Conservation (phyloP, 2,329 filamentous ascomycete genomes). For the Helicocarpus griseus region DNA sequence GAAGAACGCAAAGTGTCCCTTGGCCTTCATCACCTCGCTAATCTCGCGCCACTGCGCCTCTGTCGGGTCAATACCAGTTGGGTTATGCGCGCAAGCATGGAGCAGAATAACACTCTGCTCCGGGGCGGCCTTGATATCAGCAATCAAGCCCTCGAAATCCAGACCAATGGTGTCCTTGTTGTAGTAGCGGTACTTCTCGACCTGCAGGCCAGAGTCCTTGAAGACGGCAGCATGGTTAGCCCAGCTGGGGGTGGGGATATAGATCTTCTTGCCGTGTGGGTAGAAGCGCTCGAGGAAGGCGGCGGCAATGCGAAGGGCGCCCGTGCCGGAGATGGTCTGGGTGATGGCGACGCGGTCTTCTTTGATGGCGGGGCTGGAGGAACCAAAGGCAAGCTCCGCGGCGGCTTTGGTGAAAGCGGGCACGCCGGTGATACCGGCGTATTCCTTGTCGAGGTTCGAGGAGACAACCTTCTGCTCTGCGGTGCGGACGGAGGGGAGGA, state of each 20-base stretch:
- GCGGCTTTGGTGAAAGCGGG: conserved; percentile 90
- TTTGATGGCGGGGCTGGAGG: conserved; percentile 64
- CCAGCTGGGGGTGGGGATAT: conserved; percentile 94
- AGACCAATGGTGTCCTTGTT: conserved; percentile 97
- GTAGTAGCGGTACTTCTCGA: conserved; percentile 97
- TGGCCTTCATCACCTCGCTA: conserved; percentile 72
- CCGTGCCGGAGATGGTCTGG: conserved; percentile 96
- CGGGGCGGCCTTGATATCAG: conserved; percentile 81
- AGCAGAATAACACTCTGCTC: conserved; percentile 82
- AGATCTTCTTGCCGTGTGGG: conserved; percentile 86
- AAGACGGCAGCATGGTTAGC: conserved; percentile 98
- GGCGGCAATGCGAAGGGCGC: conserved; percentile 86
- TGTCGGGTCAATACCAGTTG: conserved; percentile 90
- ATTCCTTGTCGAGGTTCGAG: conserved; percentile 83
- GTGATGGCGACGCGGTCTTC: conserved; percentile 77
- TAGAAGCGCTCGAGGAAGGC: conserved; percentile 89
- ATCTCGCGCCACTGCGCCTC: conserved; percentile 88
- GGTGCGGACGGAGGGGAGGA: conserved; percentile 82
- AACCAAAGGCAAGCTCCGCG: conserved; percentile 80
- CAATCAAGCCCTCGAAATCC: conserved; percentile 89
- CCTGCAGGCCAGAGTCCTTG: conserved; percentile 79
- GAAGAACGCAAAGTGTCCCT: conserved; percentile 90
- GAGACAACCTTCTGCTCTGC: conserved; percentile 82
- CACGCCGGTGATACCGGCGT: conserved; percentile 93
- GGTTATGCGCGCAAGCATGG: conserved; percentile 97